Conservation (phyloP, 2,329 filamentous ascomycete genomes). For the Nothopassalora personata region DNA sequence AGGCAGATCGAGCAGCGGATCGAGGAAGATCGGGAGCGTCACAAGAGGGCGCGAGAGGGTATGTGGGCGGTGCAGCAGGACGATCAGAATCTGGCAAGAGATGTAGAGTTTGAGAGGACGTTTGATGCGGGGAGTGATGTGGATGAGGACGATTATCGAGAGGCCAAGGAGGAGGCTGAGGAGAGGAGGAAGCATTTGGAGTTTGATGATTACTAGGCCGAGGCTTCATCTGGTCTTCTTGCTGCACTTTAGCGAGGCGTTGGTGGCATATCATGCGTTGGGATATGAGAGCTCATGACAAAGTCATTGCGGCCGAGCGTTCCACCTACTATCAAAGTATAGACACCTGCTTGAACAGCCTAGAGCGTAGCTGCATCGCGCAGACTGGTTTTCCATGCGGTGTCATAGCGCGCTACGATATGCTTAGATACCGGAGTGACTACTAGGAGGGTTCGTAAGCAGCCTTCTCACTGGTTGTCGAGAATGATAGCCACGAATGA, state of each 20-base stretch:
- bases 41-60: slow-evolving; percentile 84
- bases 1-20: slow-evolving; percentile 91
- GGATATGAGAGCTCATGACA: background rate
- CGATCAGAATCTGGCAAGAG: slow-evolving; percentile 48
- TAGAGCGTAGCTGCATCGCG: too few relatives aligned
- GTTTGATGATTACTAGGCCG: slow-evolving; percentile 28
- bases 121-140: slow-evolving; percentile 86
- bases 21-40: slow-evolving; percentile 90
- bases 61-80: slow-evolving; percentile 71
- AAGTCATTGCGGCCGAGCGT: too few relatives aligned
- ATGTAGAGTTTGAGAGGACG: slow-evolving; percentile 70
- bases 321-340: too few relatives aligned
- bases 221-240: background rate
- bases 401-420: too few relatives aligned
- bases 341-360: too few relatives aligned
- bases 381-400: too few relatives aligned
- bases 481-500: too few relatives aligned
- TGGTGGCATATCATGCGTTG: background rate
- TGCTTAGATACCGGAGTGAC: too few relatives aligned
- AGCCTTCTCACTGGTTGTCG: too few relatives aligned
- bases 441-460: too few relatives aligned
- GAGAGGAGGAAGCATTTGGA: slow-evolving; percentile 48
- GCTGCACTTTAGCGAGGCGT: slow-evolving; percentile 9
- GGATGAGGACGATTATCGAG: slow-evolving; percentile 76
- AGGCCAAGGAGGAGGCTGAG: slow-evolving; percentile 67